Base-by-base conservation (phyloP, 768 basidiomycete genomes). In the Mycena epipterygia region DNA sequence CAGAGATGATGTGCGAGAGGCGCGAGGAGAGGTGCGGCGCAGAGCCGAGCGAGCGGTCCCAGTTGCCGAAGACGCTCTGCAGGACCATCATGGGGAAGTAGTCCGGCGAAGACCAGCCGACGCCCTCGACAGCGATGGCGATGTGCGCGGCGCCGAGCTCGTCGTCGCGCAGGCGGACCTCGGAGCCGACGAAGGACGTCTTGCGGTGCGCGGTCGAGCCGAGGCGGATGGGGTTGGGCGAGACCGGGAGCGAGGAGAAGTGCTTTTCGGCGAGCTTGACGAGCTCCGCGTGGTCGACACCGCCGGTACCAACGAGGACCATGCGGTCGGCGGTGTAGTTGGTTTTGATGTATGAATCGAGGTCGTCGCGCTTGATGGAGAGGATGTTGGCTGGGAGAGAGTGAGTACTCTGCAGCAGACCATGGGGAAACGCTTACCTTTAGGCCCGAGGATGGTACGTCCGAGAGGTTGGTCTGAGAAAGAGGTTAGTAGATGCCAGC, bases 61-160 rank as follows among this genome's bases (percentile, higher is more conserved):
- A 99, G 90, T 99, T 99, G 72, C 98, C 98, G 83, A 99, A 93
- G 83, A 99, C 95, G 77, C 90, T 91, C 82, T 97, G 95, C 92
- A 98, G 95, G 79, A 95, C 96, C 85, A 98, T 91, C 97, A 99
- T 97, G 70, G 97, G 95, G 91, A 95, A 99, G 88, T 99, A 99
- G 84, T 99, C 98, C 32, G 97, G 96, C 13, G 94, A 96, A 76
- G 92, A 95, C 97, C 97, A 98, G 82, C 95, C 91, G 65, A 97
- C 97, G 81, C 98, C 98, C 81, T 99, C 97, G 52, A 99, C 96
- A 33, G 98, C 95, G 76, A 99, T 93, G 72, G 97, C 97, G 78
- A 99, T 88, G 86, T 99, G 93, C 68, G 94, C 93, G 8, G 95
- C 96, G 29, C 91, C 88, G 79, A 93, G 85, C 64, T 93, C 91